These are phyloP conservation scores for Lactarius evosmus DNA, from an alignment of 768 basidiomycete species.

Conservation along the genomic window DNA sequence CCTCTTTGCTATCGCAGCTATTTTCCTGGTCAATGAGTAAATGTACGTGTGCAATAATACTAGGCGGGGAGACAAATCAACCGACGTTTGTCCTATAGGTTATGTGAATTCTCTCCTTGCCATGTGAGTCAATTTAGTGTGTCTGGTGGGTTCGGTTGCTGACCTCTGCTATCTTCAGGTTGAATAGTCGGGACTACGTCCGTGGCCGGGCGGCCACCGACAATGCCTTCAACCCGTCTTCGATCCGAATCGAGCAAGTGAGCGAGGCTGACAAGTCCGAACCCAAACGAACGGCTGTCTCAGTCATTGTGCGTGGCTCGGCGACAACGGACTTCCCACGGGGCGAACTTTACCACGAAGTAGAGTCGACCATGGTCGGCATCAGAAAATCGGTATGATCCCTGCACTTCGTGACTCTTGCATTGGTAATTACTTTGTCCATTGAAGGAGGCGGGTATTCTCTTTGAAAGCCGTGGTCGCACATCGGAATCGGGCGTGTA, in stretches of 20 bases:
- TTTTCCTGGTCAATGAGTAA: constrained; percentile 48
- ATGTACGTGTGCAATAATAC: constrained; percentile 37
- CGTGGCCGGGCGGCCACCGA: neutral
- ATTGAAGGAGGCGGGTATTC: neutral
- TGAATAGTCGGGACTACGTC: constrained; percentile 15
- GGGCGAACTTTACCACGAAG: neutral
- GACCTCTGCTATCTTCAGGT: constrained; percentile 2
- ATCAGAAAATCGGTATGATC: neutral
- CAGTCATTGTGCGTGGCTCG: neutral
- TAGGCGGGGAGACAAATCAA: neutral
- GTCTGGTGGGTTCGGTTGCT: neutral
- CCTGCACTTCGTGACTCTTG: neutral
- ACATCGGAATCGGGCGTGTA: neutral
- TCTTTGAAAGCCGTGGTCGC: neutral
- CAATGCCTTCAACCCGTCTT: neutral
- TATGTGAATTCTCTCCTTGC: constrained; percentile 52
- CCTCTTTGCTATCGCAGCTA: neutral
- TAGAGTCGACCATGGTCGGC: neutral
- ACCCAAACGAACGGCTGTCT: neutral
- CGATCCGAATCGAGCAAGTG: neutral
- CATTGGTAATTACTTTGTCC: neutral
- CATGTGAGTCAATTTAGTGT: constrained; percentile 36
- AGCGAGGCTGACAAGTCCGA: neutral
- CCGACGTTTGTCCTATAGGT: constrained; percentile 35
- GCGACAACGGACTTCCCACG: neutral